Conservation (phyloP, 495 filamentous ascomycete genomes). For the Talaromyces borbonicus region DNA sequence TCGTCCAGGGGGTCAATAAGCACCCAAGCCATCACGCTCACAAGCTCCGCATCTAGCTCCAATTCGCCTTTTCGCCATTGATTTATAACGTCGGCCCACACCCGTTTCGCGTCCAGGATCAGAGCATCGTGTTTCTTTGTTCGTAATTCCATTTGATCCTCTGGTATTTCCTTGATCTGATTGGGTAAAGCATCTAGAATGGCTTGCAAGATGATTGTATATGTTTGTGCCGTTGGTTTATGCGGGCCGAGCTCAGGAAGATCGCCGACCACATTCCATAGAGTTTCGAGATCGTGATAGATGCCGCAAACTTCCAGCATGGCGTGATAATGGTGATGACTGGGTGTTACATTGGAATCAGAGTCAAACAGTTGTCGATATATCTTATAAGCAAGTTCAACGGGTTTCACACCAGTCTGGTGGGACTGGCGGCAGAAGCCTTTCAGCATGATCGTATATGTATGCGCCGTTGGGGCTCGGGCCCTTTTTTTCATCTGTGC, state of each 20-base stretch:
- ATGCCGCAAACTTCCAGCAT: constrained; percentile 68
- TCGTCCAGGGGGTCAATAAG: constrained; percentile 49
- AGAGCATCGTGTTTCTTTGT: constrained; percentile 21
- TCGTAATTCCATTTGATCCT: constrained; percentile 26
- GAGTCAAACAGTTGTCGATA: constrained; percentile 60
- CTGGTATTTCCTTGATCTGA: constrained; percentile 17
- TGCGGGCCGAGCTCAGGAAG: constrained; percentile 51
- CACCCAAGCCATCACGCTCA: constrained; percentile 65
- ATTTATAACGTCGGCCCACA: constrained; percentile 72
- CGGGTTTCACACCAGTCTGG: constrained; percentile 31
- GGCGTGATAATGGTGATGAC: constrained; percentile 76
- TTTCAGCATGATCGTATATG: constrained; percentile 73
- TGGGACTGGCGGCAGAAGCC: constrained; percentile 51
- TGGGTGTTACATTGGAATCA: constrained; percentile 49
- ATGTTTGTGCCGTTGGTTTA: constrained; percentile 61
- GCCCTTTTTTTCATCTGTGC: constrained; percentile 87
- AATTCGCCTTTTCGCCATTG: constrained; percentile 63
- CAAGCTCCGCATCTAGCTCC: constrained; percentile 60
- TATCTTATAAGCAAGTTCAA: constrained; percentile 53
- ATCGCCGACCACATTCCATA: constrained; percentile 60
- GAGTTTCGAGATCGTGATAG: constrained; percentile 57
- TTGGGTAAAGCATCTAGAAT: constrained; percentile 34
- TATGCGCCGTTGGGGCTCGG: constrained; percentile 60
- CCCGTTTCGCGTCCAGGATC: constrained; percentile 48
- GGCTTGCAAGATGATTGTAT: constrained; percentile 69